Conservation (phyloP, 140 eudicot species). For the Senecio squalidus region DNA sequence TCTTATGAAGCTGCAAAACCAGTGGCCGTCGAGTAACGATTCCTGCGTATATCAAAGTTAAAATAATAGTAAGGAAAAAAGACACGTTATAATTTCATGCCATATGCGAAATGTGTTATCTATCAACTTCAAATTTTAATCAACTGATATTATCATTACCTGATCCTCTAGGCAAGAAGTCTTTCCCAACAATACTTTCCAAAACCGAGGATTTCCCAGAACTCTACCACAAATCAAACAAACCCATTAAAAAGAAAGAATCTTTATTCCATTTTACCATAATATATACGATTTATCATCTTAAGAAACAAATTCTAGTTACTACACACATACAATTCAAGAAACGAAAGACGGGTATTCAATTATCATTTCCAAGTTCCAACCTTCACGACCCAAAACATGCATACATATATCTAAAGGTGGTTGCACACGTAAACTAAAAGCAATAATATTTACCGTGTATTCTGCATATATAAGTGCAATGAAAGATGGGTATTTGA, state of each 20-base stretch:
- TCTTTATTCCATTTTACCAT: too few species aligned
- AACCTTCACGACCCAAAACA: neutral
- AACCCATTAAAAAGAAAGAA: neutral
- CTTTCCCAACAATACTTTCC: constrained; percentile 73
- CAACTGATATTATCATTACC: constrained; percentile 31
- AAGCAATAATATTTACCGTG: constrained; percentile 12
- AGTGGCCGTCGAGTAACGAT: constrained; percentile 42
- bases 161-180: constrained; percentile 80
- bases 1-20: constrained; percentile 43
- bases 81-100: neutral
- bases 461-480: neutral
- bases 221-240: constrained; percentile 37
- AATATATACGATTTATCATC: neutral
- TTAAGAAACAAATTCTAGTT: constrained; percentile 1
- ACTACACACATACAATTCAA: neutral
- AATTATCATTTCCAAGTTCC: neutral
- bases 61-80: neutral
- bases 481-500: constrained; percentile 10
- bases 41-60: constrained; percentile 18
- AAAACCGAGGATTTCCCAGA: constrained; percentile 73
- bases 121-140: neutral
- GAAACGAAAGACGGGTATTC: constrained; percentile 5
- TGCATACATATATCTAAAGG: too few species aligned
- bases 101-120: neutral
- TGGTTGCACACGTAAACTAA: neutral